phyloP scores from a whole-genome alignment of 2,329 filamentous ascomycete genomes.

The Fusarium sororula region DNA sequence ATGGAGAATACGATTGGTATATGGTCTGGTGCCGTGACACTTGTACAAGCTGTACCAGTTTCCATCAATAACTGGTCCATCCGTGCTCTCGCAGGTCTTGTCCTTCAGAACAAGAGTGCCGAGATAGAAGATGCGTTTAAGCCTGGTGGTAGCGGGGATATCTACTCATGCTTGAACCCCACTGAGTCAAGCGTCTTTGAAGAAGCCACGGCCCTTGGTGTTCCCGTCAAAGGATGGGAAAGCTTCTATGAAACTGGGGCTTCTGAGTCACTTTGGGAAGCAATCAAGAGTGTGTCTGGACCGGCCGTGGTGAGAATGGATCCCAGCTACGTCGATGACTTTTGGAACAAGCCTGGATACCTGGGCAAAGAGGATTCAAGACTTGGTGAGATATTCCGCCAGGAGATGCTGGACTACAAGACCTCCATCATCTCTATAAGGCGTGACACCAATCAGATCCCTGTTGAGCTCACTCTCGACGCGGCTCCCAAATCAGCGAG shows the following conservation, averaged over 20 bases:
- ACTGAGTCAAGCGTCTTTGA: rapidly evolving
- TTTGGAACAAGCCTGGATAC: neutral
- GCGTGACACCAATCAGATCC: rapidly evolving
- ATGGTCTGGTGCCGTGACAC: neutral
- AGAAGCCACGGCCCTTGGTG: neutral
- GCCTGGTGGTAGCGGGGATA: rapidly evolving
- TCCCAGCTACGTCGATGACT: rapidly evolving
- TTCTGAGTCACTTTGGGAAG: neutral
- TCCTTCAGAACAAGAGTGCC: neutral
- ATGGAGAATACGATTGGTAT: neutral
- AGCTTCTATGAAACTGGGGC: rapidly evolving
- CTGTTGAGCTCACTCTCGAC: neutral
- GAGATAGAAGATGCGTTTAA: rapidly evolving
- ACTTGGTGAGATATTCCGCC: rapidly evolving
- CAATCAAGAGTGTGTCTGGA: rapidly evolving
- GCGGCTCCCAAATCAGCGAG: rapidly evolving
- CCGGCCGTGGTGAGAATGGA: neutral
- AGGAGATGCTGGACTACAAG: neutral
- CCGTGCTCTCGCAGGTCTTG: neutral
- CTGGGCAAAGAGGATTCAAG: rapidly evolving
- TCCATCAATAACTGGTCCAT: neutral
- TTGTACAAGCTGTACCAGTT: neutral
- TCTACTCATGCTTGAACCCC: neutral
- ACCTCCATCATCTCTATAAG: rapidly evolving
- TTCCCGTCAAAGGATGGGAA: neutral